Evolutionary conservation across 73 alveolate genomes (phyloP).

Genomic region (Paramecium tetraurelia): DNA sequence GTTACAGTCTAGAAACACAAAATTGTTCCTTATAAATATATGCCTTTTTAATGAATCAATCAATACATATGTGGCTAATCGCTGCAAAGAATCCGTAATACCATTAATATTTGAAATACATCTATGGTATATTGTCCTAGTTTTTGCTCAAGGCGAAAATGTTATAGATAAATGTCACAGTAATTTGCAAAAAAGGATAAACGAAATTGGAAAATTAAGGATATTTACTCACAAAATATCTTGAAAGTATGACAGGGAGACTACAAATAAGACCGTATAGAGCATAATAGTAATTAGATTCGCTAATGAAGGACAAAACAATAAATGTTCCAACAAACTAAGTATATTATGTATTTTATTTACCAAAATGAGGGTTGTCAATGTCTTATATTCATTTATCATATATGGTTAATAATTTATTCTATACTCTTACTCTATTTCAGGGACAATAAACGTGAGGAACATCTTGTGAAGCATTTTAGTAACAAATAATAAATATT

Average conservation of each 20-base stretch:
- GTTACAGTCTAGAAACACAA: neutral
- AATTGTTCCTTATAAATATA: slow-evolving; percentile 14
- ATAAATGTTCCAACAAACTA: neutral
- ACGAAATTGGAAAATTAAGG: neutral
- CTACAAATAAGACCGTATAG: neutral
- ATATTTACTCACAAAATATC: neutral
- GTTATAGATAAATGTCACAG: neutral
- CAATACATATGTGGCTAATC: neutral
- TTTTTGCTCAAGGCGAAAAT: neutral
- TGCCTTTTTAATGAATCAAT: neutral
- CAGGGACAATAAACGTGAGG: neutral
- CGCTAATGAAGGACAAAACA: neutral
- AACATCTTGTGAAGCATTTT: neutral
- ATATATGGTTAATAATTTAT: neutral
- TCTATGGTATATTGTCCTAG: neutral
- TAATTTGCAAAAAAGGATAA: neutral
- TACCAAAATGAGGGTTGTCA: neutral
- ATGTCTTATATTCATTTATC: neutral
- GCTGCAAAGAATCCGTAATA: slow-evolving; percentile 14
- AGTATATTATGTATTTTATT: neutral
- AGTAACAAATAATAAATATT: neutral
- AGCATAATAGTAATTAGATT: neutral
- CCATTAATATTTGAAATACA: neutral
- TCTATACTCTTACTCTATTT: neutral
- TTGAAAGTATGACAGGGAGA: neutral